A percentile compares a stretch with the other conserved stretches of the same genome.
Evolutionary conservation across 768 basidiomycete genomes (phyloP).

Genomic region (Boletus subcaerulescens): DNA sequence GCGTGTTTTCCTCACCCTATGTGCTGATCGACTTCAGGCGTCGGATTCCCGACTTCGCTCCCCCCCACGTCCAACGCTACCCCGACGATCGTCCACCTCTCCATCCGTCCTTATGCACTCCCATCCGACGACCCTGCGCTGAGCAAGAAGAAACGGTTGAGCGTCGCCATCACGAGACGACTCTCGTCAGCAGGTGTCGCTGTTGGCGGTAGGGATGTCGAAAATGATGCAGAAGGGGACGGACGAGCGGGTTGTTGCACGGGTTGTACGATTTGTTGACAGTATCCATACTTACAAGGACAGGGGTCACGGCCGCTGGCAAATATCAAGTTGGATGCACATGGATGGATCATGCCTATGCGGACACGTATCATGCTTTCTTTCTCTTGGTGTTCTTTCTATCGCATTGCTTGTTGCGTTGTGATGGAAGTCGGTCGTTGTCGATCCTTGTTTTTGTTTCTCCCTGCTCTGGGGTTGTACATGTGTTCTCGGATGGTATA

Average conservation of each 20-base stretch:
- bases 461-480: constrained; percentile 3
- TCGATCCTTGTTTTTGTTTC: background rate
- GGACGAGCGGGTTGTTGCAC: constrained; percentile 34
- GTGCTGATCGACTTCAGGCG: constrained; percentile 18
- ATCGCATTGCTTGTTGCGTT: background rate
- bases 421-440: background rate
- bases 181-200: constrained; percentile 9
- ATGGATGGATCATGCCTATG: constrained; percentile 1
- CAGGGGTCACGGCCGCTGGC: no score
- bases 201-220: constrained; percentile 2
- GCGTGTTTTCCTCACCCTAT: background rate
- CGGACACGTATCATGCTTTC: background rate
- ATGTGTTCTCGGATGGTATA: constrained; percentile 6
- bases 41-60: constrained; percentile 32
- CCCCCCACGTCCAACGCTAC: constrained; percentile 29
- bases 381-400: background rate
- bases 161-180: constrained; percentile 28
- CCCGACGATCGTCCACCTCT: constrained; percentile 74
- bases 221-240: constrained; percentile 11
- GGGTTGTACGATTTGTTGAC: constrained; percentile 40
- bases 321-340: background rate
- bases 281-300: no score
- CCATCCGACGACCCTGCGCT: constrained; percentile 47
- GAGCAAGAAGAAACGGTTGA: constrained; percentile 53
- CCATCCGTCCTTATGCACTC: constrained; percentile 58